phyloP scores from a whole-genome alignment of 306 rosid species.

The Corylus americana region DNA sequence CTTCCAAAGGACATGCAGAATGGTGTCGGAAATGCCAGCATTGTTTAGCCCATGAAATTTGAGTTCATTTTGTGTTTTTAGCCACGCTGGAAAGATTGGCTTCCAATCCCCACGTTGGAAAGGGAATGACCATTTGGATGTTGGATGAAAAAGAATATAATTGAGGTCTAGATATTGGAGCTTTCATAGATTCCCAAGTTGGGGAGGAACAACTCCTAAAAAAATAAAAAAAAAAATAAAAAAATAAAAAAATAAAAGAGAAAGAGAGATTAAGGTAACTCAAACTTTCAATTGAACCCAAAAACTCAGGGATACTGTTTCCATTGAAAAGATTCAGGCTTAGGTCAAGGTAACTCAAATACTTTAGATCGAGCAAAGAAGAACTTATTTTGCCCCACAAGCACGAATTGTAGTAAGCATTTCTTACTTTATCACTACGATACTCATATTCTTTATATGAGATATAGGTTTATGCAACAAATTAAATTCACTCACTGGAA shows the following conservation, averaged over 20 bases:
- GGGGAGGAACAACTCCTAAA: no score
- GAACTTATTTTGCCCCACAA: no score
- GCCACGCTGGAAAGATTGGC: neutral
- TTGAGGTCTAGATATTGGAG: no score
- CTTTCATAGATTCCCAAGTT: no score
- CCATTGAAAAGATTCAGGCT: neutral
- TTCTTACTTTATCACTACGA: no score
- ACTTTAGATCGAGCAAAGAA: neutral
- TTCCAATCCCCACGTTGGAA: no score
- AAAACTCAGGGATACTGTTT: neutral
- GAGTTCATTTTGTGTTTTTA: conserved; percentile 15
- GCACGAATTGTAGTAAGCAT: no score
- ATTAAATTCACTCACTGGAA: no score
- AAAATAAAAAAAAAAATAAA: neutral
- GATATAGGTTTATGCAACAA: no score
- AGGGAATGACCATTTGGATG: no score
- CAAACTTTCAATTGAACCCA: neutral
- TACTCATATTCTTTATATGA: no score
- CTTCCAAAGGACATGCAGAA: conserved; percentile 21
- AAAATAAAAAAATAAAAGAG: neutral
- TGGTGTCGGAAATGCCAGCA: conserved; percentile 10
- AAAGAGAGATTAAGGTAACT: neutral
- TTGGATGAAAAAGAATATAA: no score
- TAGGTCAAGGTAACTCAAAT: neutral
- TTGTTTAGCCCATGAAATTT: neutral